Evolutionary conservation across 176 grass and related monocot genomes (phyloP).

Genomic region (Puccinellia tenuiflora): DNA sequence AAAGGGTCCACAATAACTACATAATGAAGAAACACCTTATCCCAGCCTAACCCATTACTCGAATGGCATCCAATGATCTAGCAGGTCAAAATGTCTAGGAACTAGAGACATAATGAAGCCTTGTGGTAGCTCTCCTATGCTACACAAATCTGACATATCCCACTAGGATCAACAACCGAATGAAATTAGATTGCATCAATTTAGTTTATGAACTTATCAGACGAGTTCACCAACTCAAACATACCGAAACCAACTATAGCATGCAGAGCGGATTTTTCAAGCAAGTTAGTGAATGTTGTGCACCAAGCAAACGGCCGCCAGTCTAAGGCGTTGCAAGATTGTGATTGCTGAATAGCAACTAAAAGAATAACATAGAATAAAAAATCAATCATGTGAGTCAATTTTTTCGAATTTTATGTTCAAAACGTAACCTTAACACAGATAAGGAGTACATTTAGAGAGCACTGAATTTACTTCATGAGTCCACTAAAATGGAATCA

Average conservation of each 20-base stretch:
- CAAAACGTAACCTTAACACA: neutral
- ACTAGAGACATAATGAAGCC: neutral
- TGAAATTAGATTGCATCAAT: neutral
- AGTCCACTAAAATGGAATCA: neutral
- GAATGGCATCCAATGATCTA: neutral
- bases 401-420: neutral
- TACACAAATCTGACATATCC: neutral
- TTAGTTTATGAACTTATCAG: neutral
- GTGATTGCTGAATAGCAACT: neutral
- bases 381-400: neutral
- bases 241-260: neutral
- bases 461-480: neutral
- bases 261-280: neutral
- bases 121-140: neutral
- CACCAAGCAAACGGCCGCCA: neutral
- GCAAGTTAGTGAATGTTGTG: neutral
- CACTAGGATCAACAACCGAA: neutral
- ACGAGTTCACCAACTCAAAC: neutral
- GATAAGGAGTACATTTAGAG: neutral
- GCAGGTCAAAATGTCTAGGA: neutral
- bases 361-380: neutral
- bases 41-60: neutral
- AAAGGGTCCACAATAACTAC: neutral
- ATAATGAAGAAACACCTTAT: neutral
- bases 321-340: neutral